These are phyloP conservation scores for Helichrysum umbraculigerum DNA, from an alignment of 129 eudicot species.

Conservation along the genomic window DNA sequence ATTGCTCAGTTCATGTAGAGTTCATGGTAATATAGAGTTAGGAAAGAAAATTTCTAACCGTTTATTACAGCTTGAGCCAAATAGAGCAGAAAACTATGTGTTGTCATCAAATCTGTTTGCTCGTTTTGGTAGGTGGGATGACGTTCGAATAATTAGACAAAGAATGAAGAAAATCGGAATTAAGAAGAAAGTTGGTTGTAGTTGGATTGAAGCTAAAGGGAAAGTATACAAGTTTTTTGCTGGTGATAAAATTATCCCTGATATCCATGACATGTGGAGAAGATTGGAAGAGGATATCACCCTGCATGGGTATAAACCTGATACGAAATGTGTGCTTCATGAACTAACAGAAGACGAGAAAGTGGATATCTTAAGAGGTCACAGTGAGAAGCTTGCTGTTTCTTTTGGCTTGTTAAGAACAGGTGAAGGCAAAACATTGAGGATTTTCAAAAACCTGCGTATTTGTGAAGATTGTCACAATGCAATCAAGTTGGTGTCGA, in stretches of 20 bases:
- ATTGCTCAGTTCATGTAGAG: constrained; percentile 59
- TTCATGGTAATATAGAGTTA: constrained; percentile 45
- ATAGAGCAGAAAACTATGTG: constrained; percentile 54
- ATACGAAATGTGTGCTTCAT: constrained; percentile 46
- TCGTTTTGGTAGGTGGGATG: constrained; percentile 54
- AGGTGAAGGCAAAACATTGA: constrained; percentile 23
- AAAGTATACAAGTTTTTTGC: constrained; percentile 49
- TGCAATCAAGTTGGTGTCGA: constrained; percentile 43
- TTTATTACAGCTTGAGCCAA: constrained; percentile 49
- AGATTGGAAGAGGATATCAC: constrained; percentile 35
- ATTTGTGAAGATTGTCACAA: constrained; percentile 49
- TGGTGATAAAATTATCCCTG: constrained; percentile 39
- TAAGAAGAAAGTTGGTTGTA: constrained; percentile 48
- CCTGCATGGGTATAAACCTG: constrained; percentile 39
- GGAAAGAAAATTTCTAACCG: constrained; percentile 43
- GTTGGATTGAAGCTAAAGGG: constrained; percentile 62
- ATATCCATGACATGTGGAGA: constrained; percentile 41
- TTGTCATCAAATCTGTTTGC: constrained; percentile 56
- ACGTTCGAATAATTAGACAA: constrained; percentile 47
- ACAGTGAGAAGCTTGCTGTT: constrained; percentile 51
- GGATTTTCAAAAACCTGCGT: constrained; percentile 45
- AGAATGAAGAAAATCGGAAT: constrained; percentile 49
- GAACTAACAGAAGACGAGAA: constrained; percentile 42
- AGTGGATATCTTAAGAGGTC: constrained; percentile 41
- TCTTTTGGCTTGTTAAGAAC: constrained; percentile 33